A percentile compares a stretch with the other conserved stretches of the same genome.
These are phyloP conservation scores for Trametes sp. DNA, from an alignment of 1,284 basidiomycete species.

Conservation along the genomic window DNA sequence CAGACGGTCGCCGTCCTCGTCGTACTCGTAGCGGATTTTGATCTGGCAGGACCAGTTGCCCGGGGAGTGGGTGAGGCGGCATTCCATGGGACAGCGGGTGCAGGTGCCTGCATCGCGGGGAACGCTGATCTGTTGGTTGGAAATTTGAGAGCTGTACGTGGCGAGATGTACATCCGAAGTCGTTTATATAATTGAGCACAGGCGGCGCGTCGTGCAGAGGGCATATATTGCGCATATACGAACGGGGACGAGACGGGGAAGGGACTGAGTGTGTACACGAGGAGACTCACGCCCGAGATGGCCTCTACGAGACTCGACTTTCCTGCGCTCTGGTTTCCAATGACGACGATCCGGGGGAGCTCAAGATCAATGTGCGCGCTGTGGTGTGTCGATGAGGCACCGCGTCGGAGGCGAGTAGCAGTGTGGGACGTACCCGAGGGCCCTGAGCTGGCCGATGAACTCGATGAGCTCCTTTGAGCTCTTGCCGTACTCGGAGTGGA, in stretches of 20 bases:
- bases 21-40: conserved; percentile 42
- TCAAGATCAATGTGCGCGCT: conserved; percentile 40
- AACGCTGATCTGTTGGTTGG: conserved; percentile 32
- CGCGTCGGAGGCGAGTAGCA: neutral
- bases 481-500: conserved; percentile 50
- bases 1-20: conserved; percentile 23
- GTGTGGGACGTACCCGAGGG: conserved; percentile 48
- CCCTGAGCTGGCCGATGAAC: conserved; percentile 53
- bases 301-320: conserved; percentile 54
- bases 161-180: no score
- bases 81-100: conserved; percentile 42
- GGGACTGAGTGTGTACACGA: no score
- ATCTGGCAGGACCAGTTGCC: conserved; percentile 45
- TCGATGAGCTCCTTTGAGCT: conserved; percentile 54
- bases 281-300: conserved; percentile 62
- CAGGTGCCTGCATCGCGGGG: conserved; percentile 36
- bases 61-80: conserved; percentile 32
- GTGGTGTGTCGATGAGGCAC: neutral
- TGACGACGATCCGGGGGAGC: conserved; percentile 40
- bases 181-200: no score
- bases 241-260: no score
- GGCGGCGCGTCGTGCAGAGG: neutral
- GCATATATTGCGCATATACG: neutral
- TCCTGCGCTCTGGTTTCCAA: conserved; percentile 51
- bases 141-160: no score